A percentile compares a stretch with the other conserved stretches of the same genome.
Evolutionary conservation across 2,329 filamentous ascomycete species (phyloP).

Genomic region (Alternaria infectoria): DNA sequence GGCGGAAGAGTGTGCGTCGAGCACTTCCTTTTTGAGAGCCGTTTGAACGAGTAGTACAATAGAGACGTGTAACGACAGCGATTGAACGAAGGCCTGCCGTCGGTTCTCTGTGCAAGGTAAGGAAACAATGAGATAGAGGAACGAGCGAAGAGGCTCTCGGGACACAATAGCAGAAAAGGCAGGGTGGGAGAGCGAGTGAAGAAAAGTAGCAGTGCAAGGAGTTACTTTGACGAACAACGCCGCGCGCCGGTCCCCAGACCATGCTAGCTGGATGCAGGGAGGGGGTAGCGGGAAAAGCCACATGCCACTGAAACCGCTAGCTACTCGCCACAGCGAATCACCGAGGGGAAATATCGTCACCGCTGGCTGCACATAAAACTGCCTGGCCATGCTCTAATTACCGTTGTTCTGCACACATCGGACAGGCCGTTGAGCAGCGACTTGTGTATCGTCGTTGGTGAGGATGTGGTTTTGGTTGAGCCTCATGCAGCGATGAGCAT

Average conservation of each 20-base stretch:
- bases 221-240: slow-evolving; percentile 10
- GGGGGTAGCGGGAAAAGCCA: slow-evolving; percentile 31
- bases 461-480: neutral
- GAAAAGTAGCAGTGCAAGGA: slow-evolving; percentile 19
- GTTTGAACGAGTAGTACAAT: slow-evolving; percentile 21
- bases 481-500: neutral
- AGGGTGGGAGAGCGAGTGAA: slow-evolving; percentile 13
- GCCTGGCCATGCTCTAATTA: slow-evolving; percentile 11
- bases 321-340: slow-evolving; percentile 29
- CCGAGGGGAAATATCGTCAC: slow-evolving; percentile 13
- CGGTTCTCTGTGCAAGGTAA: slow-evolving; percentile 18
- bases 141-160: slow-evolving; percentile 29
- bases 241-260: slow-evolving; percentile 13
- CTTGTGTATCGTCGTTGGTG: neutral
- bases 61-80: slow-evolving; percentile 28
- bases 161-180: slow-evolving; percentile 20
- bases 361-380: slow-evolving; percentile 7
- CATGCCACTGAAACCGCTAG: slow-evolving; percentile 25
- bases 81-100: slow-evolving; percentile 44
- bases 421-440: neutral
- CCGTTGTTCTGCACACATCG: neutral
- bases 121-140: slow-evolving; percentile 24
- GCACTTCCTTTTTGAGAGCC: slow-evolving; percentile 29
- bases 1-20: slow-evolving; percentile 41
- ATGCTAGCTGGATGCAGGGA: slow-evolving; percentile 13